These are phyloP conservation scores for Aspergillus avenaceus DNA, from an alignment of 495 filamentous ascomycete species.

Conservation along the genomic window DNA sequence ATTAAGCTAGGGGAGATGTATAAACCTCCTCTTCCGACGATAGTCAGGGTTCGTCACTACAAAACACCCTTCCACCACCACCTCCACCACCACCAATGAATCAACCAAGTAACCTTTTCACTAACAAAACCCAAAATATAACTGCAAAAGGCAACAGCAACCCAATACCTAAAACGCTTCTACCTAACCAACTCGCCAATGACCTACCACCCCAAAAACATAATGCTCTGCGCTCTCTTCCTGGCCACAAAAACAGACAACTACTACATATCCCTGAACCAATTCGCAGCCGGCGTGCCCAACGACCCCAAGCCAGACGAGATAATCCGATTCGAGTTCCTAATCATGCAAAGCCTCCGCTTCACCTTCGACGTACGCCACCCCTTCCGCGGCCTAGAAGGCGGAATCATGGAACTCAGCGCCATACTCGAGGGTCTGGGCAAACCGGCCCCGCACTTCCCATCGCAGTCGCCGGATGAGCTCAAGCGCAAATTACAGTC, in stretches of 20 bases:
- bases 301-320: slow-evolving; percentile 64
- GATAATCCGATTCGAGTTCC: slow-evolving; percentile 83
- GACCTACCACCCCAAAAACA: slow-evolving; percentile 86
- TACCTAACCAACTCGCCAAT: slow-evolving; percentile 91
- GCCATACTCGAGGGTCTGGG: slow-evolving; percentile 54
- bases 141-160: slow-evolving; percentile 68
- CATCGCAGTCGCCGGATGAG: slow-evolving; percentile 31
- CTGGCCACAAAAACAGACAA: slow-evolving; percentile 90
- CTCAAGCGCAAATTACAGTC: slow-evolving; percentile 29
- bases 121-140: slow-evolving; percentile 1
- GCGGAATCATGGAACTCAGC: slow-evolving; percentile 77
- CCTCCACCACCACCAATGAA: background rate
- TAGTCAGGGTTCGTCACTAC: slow-evolving; percentile 60
- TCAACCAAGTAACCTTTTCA: background rate
- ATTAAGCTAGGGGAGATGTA: slow-evolving; percentile 72
- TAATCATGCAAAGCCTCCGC: slow-evolving; percentile 86
- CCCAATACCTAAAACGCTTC: slow-evolving; percentile 89
- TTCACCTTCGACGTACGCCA: slow-evolving; percentile 93
- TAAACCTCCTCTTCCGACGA: slow-evolving; percentile 71
- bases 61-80: background rate
- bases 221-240: slow-evolving; percentile 83
- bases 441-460: slow-evolving; percentile 32
- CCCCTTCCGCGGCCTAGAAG: slow-evolving; percentile 82
- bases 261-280: slow-evolving; percentile 65
- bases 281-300: slow-evolving; percentile 59